A percentile compares a stretch with the other conserved stretches of the same genome.
These are phyloP conservation scores for Aegilops speltoides DNA, from an alignment of 176 grass and related monocot species.

Conservation along the genomic window DNA sequence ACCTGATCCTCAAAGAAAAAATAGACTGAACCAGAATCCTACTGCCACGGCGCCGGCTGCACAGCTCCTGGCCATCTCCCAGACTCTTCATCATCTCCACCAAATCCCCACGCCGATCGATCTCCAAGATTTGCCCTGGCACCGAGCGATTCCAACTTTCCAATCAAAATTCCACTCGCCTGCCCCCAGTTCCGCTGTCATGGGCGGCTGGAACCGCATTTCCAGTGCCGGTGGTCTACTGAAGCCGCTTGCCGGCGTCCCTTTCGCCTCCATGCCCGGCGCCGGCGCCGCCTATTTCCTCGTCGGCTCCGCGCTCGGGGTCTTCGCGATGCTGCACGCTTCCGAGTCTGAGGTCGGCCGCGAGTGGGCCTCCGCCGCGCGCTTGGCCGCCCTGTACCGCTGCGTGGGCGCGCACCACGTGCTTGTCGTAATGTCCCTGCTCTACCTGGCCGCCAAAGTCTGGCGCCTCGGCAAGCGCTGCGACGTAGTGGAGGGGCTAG, in stretches of 20 bases:
- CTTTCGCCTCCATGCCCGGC: background rate
- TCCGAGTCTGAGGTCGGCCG: constrained; percentile 20
- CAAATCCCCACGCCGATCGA: constrained; percentile 6
- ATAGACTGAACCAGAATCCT: background rate
- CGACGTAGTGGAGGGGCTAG: constrained; percentile 41
- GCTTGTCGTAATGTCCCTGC: constrained; percentile 14
- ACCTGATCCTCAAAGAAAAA: no score
- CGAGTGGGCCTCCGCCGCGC: constrained; percentile 27
- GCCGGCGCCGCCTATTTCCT: constrained; percentile 40
- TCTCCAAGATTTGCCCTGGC: constrained; percentile 3
- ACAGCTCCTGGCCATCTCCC: background rate
- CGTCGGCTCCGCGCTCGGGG: constrained; percentile 41
- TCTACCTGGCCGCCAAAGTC: constrained; percentile 35
- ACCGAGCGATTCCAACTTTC: constrained; percentile 9
- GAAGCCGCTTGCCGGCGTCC: constrained; percentile 37
- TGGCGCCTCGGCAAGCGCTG: constrained; percentile 48
- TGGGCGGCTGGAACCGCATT: constrained; percentile 35
- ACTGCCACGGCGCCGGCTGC: background rate
- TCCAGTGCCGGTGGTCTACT: constrained; percentile 20
- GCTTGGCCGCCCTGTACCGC: constrained; percentile 3
- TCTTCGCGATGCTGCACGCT: constrained; percentile 42
- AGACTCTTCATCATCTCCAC: background rate
- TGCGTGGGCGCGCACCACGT: constrained; percentile 12
- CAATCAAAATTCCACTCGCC: background rate
- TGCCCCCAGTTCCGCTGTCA: background rate